phyloP scores from a whole-genome alignment of 371 early-diverging fungal species.

The Mortierella sp. region DNA sequence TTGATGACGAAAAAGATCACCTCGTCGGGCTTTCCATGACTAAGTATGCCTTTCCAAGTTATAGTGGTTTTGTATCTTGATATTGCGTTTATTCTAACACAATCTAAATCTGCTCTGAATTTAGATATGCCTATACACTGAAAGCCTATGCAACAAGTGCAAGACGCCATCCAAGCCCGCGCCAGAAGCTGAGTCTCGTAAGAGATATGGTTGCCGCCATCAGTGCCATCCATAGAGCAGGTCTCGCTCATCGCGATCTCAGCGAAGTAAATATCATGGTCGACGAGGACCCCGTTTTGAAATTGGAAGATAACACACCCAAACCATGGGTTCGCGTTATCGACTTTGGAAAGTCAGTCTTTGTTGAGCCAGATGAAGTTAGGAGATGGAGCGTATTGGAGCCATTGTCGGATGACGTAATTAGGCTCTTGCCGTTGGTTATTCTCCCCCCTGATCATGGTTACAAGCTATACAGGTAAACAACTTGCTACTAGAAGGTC shows the following conservation, averaged over 20 bases:
- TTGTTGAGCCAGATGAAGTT: slow-evolving; percentile 60
- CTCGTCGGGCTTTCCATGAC: slow-evolving; percentile 57
- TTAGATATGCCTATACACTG: slow-evolving; percentile 67
- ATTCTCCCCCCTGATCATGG: slow-evolving; percentile 70
- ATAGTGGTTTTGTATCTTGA: background rate
- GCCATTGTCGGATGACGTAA: slow-evolving; percentile 60
- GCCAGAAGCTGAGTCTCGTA: slow-evolving; percentile 71
- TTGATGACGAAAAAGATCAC: slow-evolving; percentile 47
- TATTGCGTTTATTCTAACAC: background rate
- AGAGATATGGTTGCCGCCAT: slow-evolving; percentile 68
- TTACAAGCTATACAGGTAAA: slow-evolving; percentile 61
- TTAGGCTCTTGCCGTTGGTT: slow-evolving; percentile 63
- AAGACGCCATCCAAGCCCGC: slow-evolving; percentile 64
- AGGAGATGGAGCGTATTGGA: slow-evolving; percentile 64
- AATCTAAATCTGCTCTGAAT: background rate
- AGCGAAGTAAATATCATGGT: slow-evolving; percentile 79
- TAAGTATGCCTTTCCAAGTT: slow-evolving; percentile 32
- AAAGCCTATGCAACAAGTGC: slow-evolving; percentile 69
- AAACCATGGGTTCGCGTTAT: slow-evolving; percentile 65
- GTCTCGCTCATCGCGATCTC: slow-evolving; percentile 73
- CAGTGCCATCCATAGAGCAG: slow-evolving; percentile 63
- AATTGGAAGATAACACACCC: slow-evolving; percentile 62
- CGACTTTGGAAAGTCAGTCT: slow-evolving; percentile 73
- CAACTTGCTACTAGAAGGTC: background rate
- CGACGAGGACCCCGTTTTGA: slow-evolving; percentile 59